Evolutionary conservation across 164 flowering plant species (phyloP), one percentile per base, ranked within the genome.

Genomic region (Litsea cubeba): DNA sequence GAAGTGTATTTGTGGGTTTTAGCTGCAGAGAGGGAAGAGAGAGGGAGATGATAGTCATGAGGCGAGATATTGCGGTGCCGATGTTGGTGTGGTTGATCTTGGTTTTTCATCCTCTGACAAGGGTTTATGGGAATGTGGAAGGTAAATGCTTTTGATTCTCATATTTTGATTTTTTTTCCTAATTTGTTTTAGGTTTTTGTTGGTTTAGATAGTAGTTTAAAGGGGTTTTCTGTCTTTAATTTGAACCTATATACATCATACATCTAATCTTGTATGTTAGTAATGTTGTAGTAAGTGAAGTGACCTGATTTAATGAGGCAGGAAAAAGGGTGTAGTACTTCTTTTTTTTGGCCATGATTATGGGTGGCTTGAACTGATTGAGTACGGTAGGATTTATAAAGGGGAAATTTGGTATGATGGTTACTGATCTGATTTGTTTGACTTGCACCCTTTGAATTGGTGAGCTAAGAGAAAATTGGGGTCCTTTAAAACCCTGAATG

Each of bases 61-160:
- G 76, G 74, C 69, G 73, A 40, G 69, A 76, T 68, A 64, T 76
- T 25, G 67, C 62, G 12, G 26, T 71, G 69, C 63, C 71, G 65
- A 65, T 69, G 35, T 23, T 81, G 50, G n/a, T 78, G 17, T 76
- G 79, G 81, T 65, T 81, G 81, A 62, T 81, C 69, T 64, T 81
- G 65, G 51, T 81, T 50, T 76, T 76, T 71, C 83, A 76, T 78
- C 79, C 79, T 22, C 69, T 78, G 30, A 69, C 71, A 14, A 79
- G 62, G 81, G 71, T 81, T 54, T 50, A 62, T 60, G 82, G 76
- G 2, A 79, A 79, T 74, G 26, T 62, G 71, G 82, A 79, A 76
- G 82, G 82, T 79, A 30, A 30, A 20, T 30, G 67, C 10, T 54
- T 20, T 17, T 12, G 46, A 40, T 40, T 40, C 46, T 54, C 5